Conservation (phyloP, 2,329 filamentous ascomycete genomes). For the Exophiala sideris region DNA sequence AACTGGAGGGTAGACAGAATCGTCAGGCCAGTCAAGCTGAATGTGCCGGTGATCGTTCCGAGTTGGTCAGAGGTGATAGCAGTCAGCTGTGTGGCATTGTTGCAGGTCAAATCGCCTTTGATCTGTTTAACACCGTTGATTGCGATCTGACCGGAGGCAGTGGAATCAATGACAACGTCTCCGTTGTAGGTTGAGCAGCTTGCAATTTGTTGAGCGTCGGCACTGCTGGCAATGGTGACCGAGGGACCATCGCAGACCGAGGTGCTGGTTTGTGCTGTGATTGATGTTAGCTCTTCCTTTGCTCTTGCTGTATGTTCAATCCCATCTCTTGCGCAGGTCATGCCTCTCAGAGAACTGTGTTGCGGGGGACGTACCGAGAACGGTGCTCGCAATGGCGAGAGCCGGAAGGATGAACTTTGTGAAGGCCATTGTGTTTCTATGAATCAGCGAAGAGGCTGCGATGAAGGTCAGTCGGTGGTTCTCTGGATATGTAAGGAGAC, state of each 20-base stretch:
- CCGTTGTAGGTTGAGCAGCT: conserved; percentile 68
- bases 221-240: conserved; percentile 55
- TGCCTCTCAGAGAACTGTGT: neutral
- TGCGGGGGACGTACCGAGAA: conserved; percentile 44
- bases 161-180: conserved; percentile 61
- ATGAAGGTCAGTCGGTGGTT: conserved; percentile 16
- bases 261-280: conserved; percentile 18
- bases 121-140: conserved; percentile 61
- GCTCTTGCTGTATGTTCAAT: neutral
- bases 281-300: conserved; percentile 12
- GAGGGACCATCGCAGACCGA: conserved; percentile 23
- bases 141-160: conserved; percentile 55
- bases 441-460: conserved; percentile 18
- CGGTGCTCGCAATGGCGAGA: conserved; percentile 52
- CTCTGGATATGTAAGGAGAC: conserved; percentile 10
- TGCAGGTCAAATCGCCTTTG: conserved; percentile 52
- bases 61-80: conserved; percentile 62
- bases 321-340: conserved; percentile 7
- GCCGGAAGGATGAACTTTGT: conserved; percentile 56
- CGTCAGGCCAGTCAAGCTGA: conserved; percentile 67
- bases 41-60: conserved; percentile 63
- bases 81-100: conserved; percentile 59
- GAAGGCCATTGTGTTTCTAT: conserved; percentile 46
- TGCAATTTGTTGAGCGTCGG: conserved; percentile 60
- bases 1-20: conserved; percentile 67